Evolutionary conservation across 306 rosid genomes (phyloP), one percentile per base, ranked within the genome.

Genomic region (Canavalia gladiata): DNA sequence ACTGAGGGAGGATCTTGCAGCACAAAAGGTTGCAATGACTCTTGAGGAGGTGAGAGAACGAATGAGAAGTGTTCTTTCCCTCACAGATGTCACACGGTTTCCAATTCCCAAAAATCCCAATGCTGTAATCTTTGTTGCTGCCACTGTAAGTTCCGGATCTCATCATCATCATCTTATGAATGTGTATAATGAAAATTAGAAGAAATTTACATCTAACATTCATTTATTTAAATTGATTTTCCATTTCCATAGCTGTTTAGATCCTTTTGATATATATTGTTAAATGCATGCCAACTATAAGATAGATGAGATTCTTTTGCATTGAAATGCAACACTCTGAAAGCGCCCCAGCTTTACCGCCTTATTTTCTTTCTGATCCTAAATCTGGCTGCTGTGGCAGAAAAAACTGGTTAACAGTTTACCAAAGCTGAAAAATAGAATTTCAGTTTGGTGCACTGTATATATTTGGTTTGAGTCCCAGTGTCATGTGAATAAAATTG

Each of bases 51-150:
- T 93, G 60, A 91, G 90, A 86, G 99, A 95, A 63, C 89, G 97
- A 73, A 86, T 95, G 95, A 90, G 92, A 74, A 92, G 85, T 75
- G 99, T 95, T 76, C 83, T 95, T 76, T 91, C 97, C 77, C 98
- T 93, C 89, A 93, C 99, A 37, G 98, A 91, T 86, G 99, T 95
- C 88, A 95, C 99, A 43, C 98, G 99, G 87, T 95, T 95, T 86
- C 99, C 98, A 4, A 81, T 91, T 79, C 97, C 99, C 42, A 89
- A 93, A 89, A 90, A 72, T 56, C 95, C 99, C 10, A 54, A 87
- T 84, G 89, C 99, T 60, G 98, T 91, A 58, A 95, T 95, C 71
- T 91, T 95, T 52, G 97, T 95, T 79, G 93, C 95, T 60, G 98
- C 99, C 39, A 95, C 99, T 68, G 98, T 93, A 90, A 95, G 99